Evolutionary conservation across 1,284 basidiomycete species (phyloP).

Genomic region (Porodaedalea pini): DNA sequence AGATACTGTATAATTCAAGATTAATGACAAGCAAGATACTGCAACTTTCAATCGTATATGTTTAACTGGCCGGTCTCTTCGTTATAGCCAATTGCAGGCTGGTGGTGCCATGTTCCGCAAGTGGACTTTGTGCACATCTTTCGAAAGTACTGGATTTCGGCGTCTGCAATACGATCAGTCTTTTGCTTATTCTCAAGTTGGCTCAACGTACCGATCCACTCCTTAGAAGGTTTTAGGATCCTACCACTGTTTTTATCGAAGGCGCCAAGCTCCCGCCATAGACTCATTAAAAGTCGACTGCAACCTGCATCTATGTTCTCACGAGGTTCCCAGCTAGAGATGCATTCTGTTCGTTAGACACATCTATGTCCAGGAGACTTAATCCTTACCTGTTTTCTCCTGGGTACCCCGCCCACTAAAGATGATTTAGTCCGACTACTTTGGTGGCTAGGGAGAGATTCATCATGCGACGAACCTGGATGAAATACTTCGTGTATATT

Average conservation of each 20-base stretch:
- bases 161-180: not conserved
- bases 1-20: too few relatives aligned
- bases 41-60: not conserved
- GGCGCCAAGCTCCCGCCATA: conserved; percentile 6
- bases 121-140: not conserved
- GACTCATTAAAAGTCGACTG: conserved; percentile 4
- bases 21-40: not conserved
- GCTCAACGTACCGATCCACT: conserved; percentile 20
- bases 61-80: not conserved
- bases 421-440: not conserved
- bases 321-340: conserved; percentile 12
- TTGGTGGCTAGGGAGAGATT: not conserved
- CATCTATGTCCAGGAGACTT: not conserved
- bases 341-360: not conserved
- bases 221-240: conserved; percentile 3
- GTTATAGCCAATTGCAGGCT: not conserved
- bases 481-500: conserved; percentile 4
- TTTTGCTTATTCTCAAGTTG: not conserved
- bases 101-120: not conserved
- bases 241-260: not conserved
- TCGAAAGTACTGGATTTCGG: conserved; percentile 12
- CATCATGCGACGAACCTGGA: not conserved
- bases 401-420: conserved; percentile 22
- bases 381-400: conserved; percentile 20
- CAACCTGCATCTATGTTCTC: not conserved